These are phyloP conservation scores for Coemansia sp. DNA, from an alignment of 192 early-diverging fungal species.

Conservation along the genomic window DNA sequence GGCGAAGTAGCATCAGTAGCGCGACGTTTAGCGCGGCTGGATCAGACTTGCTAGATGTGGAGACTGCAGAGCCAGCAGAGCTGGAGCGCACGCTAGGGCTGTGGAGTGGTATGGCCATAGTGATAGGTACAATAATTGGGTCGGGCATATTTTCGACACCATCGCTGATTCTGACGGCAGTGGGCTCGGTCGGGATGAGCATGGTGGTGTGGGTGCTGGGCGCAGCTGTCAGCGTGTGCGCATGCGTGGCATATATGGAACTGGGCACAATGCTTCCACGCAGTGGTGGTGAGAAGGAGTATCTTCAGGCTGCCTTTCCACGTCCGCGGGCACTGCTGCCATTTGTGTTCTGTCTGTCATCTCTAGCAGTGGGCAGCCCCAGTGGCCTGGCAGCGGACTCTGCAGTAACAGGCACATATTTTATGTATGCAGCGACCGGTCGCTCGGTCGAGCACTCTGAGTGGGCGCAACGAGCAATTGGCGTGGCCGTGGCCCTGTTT, in stretches of 20 bases:
- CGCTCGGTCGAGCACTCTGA: slow-evolving; percentile 17
- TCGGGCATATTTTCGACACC: slow-evolving; percentile 54
- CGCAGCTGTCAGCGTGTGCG: slow-evolving; percentile 39
- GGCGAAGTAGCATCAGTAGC: neutral
- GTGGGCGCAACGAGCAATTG: slow-evolving; percentile 49
- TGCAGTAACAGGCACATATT: slow-evolving; percentile 45
- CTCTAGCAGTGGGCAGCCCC: slow-evolving; percentile 37
- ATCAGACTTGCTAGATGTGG: neutral
- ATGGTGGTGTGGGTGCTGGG: slow-evolving; percentile 50
- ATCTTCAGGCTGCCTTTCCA: slow-evolving; percentile 58
- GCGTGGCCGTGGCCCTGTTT: slow-evolving; percentile 24
- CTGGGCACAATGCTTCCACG: slow-evolving; percentile 57
- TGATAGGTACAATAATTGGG: slow-evolving; percentile 54
- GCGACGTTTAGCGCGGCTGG: neutral
- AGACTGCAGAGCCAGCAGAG: neutral
- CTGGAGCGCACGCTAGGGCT: slow-evolving; percentile 48
- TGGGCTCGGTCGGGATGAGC: slow-evolving; percentile 49
- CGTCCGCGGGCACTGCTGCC: slow-evolving; percentile 51
- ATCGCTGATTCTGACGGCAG: slow-evolving; percentile 33
- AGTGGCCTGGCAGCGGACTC: slow-evolving; percentile 46
- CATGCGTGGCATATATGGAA: slow-evolving; percentile 53
- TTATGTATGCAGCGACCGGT: slow-evolving; percentile 43
- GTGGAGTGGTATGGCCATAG: slow-evolving; percentile 53
- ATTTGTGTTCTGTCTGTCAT: slow-evolving; percentile 51
- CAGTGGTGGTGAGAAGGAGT: slow-evolving; percentile 66